A percentile compares a stretch with the other conserved stretches of the same genome.
phyloP scores from a whole-genome alignment of 192 early-diverging fungal species.

The Chytriomyces sp. region DNA sequence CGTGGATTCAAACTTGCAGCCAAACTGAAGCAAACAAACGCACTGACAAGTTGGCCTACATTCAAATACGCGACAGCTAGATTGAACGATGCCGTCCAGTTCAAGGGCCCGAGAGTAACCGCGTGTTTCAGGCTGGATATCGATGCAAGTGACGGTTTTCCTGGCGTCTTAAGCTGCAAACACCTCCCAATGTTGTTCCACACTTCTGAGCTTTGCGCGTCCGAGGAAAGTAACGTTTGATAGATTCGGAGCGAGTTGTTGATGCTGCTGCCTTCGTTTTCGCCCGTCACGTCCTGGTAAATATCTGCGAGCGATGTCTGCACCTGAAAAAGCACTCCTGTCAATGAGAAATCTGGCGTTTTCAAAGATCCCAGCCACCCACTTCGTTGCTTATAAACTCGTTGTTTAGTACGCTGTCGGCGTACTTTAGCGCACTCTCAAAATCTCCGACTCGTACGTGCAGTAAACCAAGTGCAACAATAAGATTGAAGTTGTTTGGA shows the following conservation, averaged over 20 bases:
- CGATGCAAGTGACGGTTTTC: background rate
- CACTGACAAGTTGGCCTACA: background rate
- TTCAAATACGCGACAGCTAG: background rate
- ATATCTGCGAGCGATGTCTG: background rate
- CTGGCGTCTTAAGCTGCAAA: background rate
- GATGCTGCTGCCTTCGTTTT: background rate
- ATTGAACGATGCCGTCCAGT: background rate
- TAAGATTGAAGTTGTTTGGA: background rate
- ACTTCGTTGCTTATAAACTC: background rate
- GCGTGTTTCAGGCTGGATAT: background rate
- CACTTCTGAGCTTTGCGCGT: background rate
- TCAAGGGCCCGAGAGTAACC: background rate
- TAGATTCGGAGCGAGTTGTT: background rate
- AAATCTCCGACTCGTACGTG: background rate
- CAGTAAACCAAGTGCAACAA: background rate
- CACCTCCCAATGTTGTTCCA: background rate
- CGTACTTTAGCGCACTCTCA: background rate
- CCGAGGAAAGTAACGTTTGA: background rate
- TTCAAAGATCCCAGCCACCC: background rate
- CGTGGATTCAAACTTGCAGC: background rate
- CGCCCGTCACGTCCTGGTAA: background rate
- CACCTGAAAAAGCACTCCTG: background rate
- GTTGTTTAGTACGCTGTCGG: background rate
- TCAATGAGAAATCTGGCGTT: background rate
- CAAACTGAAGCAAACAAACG: background rate